A percentile compares a stretch with the other conserved stretches of the same genome.
phyloP scores from a whole-genome alignment of 1,284 basidiomycete genomes.

The Paramarasmius palmivorus region DNA sequence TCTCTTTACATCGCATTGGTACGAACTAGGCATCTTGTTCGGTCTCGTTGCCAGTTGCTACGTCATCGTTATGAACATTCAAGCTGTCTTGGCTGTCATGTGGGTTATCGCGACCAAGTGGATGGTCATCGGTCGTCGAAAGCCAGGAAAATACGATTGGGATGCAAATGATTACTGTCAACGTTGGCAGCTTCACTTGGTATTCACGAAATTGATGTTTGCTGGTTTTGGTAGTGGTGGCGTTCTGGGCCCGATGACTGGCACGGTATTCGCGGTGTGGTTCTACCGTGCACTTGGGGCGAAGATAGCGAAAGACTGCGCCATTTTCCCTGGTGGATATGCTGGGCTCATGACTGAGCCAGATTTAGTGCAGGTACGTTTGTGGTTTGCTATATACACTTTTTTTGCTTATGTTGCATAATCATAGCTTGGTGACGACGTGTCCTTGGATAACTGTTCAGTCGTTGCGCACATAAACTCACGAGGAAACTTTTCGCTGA shows the following conservation, averaged over 20 bases:
- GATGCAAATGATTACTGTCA: conserved; percentile 46
- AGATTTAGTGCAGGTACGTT: conserved; percentile 37
- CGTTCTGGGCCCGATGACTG: conserved; percentile 36
- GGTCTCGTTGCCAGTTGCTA: conserved; percentile 35
- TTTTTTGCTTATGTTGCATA: not conserved
- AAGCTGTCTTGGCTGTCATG: conserved; percentile 35
- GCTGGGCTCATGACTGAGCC: conserved; percentile 44
- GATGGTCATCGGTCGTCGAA: conserved; percentile 36
- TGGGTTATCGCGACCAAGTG: conserved; percentile 41
- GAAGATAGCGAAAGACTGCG: conserved; percentile 39
- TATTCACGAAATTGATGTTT: conserved; percentile 33
- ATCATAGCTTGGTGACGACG: conserved; percentile 38
- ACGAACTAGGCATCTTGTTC: conserved; percentile 34
- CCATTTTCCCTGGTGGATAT: conserved; percentile 38
- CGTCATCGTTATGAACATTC: conserved; percentile 31
- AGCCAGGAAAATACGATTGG: conserved; percentile 39
- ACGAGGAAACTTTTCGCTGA: conserved; percentile 42
- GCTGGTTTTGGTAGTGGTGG: conserved; percentile 40
- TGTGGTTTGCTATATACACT: not conserved
- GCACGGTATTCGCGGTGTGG: conserved; percentile 41
- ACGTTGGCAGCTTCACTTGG: conserved; percentile 45
- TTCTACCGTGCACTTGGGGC: conserved; percentile 40
- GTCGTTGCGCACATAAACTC: conserved; percentile 49
- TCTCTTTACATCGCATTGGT: conserved; percentile 34
- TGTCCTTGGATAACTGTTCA: conserved; percentile 42